Evolutionary conservation across 441 rosid species (phyloP), one percentile per base, ranked within the genome.

Genomic region (Populus tomentosa): DNA sequence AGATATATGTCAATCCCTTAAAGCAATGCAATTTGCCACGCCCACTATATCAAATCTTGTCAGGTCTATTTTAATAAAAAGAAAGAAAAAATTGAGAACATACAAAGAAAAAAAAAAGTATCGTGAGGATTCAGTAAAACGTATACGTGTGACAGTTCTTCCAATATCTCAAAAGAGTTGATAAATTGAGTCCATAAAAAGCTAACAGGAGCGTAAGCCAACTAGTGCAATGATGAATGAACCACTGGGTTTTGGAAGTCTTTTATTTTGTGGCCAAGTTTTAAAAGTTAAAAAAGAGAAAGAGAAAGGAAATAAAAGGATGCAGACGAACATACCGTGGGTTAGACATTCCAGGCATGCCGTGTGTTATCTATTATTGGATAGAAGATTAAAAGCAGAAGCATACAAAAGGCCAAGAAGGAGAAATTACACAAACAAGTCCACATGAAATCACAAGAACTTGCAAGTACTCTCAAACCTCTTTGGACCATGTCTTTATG

Each of bases 381-480:
- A 56, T n/a, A 11, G n/a, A n/a, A 40, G 11, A 33, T 13, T 35
- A 56, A 5, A 63, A 66, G 61, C 36, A 75, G 36, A 46, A 56
- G 61, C 7, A 16, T 40, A 50, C 40, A 66, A 5, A 28, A n/a
- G 28, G 63, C 73, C 64, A 28, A 77, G 33, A 28, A 13, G 32
- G 61, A 5, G 50, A 59, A 33, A 13, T 26, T 67, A 74, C 78
- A 61, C 62, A 42, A 72, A 74, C 77, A 82, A 68, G 78, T 76
- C 66, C 77, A 76, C 66, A 59, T 71, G 79, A 86, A 77, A 77
- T 67, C 16, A 40, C 69, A 73, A 75, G 69, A 71, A 68, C 65
- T 78, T 74, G 80, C 53, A 74, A 10, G 40, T 7, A 76, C 21
- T 66, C 59, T 6, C 40, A 13, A 65, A 24, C 56, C 9, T 28